Conservation (phyloP, 23 red algal species). For the Cyanidioschyzon merolae region DNA sequence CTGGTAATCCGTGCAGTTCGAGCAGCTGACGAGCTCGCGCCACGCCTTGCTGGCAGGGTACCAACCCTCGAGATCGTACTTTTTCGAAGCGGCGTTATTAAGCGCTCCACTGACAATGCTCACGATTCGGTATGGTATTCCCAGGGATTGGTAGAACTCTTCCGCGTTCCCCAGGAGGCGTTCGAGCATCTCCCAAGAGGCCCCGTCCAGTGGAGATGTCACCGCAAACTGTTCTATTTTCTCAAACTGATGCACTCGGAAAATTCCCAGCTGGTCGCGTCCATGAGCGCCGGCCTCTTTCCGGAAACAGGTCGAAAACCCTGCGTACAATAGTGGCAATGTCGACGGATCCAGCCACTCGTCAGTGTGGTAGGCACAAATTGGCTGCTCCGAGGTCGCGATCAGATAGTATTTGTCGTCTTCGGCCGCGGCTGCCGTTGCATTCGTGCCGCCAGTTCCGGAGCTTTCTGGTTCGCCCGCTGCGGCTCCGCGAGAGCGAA, state of each 20-base stretch:
- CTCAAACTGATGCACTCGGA: constrained; percentile 99
- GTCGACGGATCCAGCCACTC: constrained; percentile 78
- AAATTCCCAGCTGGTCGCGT: constrained; percentile 95
- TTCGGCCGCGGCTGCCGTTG: not conserved
- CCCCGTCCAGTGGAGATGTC: constrained; percentile 57
- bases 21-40: constrained; percentile 83
- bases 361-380: constrained; percentile 73
- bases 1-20: constrained; percentile 97
- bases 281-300: constrained; percentile 96
- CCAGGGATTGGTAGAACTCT: constrained; percentile 88
- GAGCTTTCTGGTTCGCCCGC: constrained; percentile 14
- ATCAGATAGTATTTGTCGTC: constrained; percentile 83
- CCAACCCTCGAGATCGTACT: constrained; percentile 98
- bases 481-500: not conserved
- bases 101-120: constrained; percentile 81
- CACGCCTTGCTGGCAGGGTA: constrained; percentile 73
- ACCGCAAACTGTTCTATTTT: constrained; percentile 99
- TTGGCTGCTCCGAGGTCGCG: constrained; percentile 91
- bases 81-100: constrained; percentile 97
- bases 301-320: constrained; percentile 87
- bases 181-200: constrained; percentile 57
- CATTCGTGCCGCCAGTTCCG: too few relatives aligned
- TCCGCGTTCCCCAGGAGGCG: constrained; percentile 59
- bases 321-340: constrained; percentile 59
- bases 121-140: constrained; percentile 72